Evolutionary conservation across 2,329 filamentous ascomycete genomes (phyloP).

Genomic region (Exophiala sideris): DNA sequence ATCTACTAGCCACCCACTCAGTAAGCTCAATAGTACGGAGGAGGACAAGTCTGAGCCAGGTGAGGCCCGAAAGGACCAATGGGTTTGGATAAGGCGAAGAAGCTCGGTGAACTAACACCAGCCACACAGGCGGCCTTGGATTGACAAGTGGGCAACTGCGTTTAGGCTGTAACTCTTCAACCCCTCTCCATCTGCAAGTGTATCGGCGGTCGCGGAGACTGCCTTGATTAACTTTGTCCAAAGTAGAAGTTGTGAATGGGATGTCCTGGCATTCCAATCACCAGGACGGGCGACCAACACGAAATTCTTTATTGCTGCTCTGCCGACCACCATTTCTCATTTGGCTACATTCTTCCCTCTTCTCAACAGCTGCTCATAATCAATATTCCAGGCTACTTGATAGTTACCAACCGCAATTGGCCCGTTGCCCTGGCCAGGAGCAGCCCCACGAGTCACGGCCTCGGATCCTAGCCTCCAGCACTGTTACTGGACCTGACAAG

Average conservation of each 20-base stretch:
- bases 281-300: neutral
- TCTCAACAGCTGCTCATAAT: neutral
- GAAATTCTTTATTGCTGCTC: neutral
- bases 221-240: neutral
- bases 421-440: slow-evolving; percentile 17
- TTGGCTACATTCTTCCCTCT: slow-evolving; percentile 1
- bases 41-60: slow-evolving; percentile 1
- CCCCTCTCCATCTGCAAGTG: neutral
- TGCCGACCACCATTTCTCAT: neutral
- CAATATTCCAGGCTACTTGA: neutral
- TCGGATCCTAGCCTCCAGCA: slow-evolving; percentile 10
- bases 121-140: slow-evolving; percentile 8
- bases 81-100: slow-evolving; percentile 7
- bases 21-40: slow-evolving; percentile 10
- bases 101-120: slow-evolving; percentile 3
- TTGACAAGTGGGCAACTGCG: neutral
- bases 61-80: slow-evolving; percentile 8
- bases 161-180: neutral
- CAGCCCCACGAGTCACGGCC: slow-evolving; percentile 22
- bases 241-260: neutral
- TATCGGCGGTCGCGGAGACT: neutral
- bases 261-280: too few relatives aligned
- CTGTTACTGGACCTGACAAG: slow-evolving; percentile 13
- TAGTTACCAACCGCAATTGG: slow-evolving; percentile 14
- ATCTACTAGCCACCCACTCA: slow-evolving; percentile 21